These are phyloP conservation scores for Scutellaria minor DNA, from an alignment of 257 asterid species.

Conservation along the genomic window DNA sequence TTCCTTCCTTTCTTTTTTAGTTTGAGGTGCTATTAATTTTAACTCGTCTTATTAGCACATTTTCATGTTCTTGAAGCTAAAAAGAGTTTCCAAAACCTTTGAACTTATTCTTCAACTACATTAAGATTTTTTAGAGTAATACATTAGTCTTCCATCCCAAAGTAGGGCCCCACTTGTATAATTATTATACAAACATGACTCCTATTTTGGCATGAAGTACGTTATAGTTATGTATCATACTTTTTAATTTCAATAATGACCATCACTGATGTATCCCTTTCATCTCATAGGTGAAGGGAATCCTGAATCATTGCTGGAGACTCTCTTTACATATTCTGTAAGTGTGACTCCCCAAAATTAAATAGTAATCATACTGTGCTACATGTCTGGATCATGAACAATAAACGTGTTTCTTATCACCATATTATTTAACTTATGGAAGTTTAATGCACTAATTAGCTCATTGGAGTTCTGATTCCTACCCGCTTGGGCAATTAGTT, in stretches of 20 bases:
- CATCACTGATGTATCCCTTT: conserved; percentile 31
- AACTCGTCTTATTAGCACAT: conserved; percentile 21
- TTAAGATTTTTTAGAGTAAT: not conserved
- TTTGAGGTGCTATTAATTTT: conserved; percentile 24
- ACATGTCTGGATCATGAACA: conserved; percentile 16
- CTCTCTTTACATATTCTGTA: conserved; percentile 76
- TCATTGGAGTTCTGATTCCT: conserved; percentile 9
- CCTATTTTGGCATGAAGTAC: not conserved
- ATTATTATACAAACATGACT: too few relatives aligned
- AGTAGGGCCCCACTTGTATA: not conserved
- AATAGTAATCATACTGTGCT: not conserved
- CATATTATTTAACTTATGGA: conserved; percentile 12
- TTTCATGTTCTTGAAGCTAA: conserved; percentile 7
- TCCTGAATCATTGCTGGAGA: conserved; percentile 72
- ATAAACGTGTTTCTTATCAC: conserved; percentile 13
- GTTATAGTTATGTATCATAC: conserved; percentile 1
- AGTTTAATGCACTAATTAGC: not conserved
- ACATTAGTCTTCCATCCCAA: too few relatives aligned
- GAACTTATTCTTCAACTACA: conserved; percentile 6
- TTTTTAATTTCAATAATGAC: conserved; percentile 16
- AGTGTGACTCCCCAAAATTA: conserved; percentile 38
- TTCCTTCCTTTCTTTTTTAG: not conserved
- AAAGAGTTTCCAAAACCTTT: not conserved
- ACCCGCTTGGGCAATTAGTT: conserved; percentile 3
- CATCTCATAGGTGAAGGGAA: conserved; percentile 64